These are phyloP conservation scores for Trametes coccinea DNA, from an alignment of 768 basidiomycete species.

Conservation along the genomic window DNA sequence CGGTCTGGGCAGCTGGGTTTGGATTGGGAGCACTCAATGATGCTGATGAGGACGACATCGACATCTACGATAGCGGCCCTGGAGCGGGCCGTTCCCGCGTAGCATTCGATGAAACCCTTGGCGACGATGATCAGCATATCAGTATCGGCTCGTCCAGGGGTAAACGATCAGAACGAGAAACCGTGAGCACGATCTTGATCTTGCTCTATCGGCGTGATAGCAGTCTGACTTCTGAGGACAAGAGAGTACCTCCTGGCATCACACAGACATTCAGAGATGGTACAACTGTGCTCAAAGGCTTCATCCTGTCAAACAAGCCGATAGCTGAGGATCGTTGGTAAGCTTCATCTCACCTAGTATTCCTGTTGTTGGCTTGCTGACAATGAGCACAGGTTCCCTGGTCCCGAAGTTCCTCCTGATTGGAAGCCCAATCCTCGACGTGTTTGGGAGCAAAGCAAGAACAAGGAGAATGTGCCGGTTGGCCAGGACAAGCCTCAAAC, in stretches of 20 bases:
- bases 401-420: slow-evolving; percentile 77
- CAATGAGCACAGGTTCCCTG: slow-evolving; percentile 64
- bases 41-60: slow-evolving; percentile 90
- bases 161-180: slow-evolving; percentile 1
- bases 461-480: slow-evolving; percentile 34
- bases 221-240: slow-evolving; percentile 13
- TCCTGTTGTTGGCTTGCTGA: slow-evolving; percentile 19
- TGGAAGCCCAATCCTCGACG: slow-evolving; percentile 84
- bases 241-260: slow-evolving; percentile 20
- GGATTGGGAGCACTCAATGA: slow-evolving; percentile 90
- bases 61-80: slow-evolving; percentile 65
- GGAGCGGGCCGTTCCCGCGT: slow-evolving; percentile 45
- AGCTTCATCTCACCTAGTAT: slow-evolving; percentile 9
- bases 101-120: slow-evolving; percentile 66
- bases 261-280: slow-evolving; percentile 72
- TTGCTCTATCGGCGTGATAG: no score
- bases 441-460: slow-evolving; percentile 61
- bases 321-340: slow-evolving; percentile 73
- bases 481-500: slow-evolving; percentile 47
- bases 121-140: slow-evolving; percentile 62
- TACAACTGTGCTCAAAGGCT: slow-evolving; percentile 69
- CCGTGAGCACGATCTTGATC: neutral
- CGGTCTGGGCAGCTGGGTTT: slow-evolving; percentile 62
- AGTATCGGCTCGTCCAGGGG: slow-evolving; percentile 37
- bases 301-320: slow-evolving; percentile 66